Evolutionary conservation across 2,329 filamentous ascomycete species (phyloP), one percentile per base, ranked within the genome.

Genomic region (Xylogone sp.): DNA sequence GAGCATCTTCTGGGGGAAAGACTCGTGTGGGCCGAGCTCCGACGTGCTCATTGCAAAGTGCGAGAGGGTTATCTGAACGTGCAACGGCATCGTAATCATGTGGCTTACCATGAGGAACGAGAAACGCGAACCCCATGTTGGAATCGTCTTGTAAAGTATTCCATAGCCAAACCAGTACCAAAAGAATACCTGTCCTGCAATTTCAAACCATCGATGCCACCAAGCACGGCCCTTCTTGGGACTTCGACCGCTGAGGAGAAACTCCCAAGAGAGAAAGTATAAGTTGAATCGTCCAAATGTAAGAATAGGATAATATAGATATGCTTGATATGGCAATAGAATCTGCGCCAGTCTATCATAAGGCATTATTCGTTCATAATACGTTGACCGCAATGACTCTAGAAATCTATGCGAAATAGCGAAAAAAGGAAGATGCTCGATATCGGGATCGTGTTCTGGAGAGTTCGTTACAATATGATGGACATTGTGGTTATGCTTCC

Each of bases 401-500:
- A 96, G 80, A 62, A 94, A 87, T 21, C 90, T 83, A 62, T 95
- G 90, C 2, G 88, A 91, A 24, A 94, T 82, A 53, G 90, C 90
- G 67, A 97, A 90, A 67, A 96, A 86, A 2, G 92, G 92, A 69
- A 96, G 82, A 67, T 96, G 87, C 67, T 93, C 84, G 61, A 97
- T 97, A 67, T 97, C 93, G 0, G 94, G 93, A 66, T 97, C 93
- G 66, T 97, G 93, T 69, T 97, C 94, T 13, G 92, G 89, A 43
- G 87, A 87, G 68, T 97, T 97, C 18, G 94, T 97, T 48, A 97
- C 87, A 60, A 97, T 91, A 65, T 97, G 93, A 67, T 97, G 93
- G 8, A 97, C 91, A 65, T 97, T 97, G 70, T 97, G 93, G 67
- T 85, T 97, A 55, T 84, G 81, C 71, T 97, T 97, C 93, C 94